Evolutionary conservation across 495 filamentous ascomycete species (phyloP).

Genomic region (Penicillium taxi): DNA sequence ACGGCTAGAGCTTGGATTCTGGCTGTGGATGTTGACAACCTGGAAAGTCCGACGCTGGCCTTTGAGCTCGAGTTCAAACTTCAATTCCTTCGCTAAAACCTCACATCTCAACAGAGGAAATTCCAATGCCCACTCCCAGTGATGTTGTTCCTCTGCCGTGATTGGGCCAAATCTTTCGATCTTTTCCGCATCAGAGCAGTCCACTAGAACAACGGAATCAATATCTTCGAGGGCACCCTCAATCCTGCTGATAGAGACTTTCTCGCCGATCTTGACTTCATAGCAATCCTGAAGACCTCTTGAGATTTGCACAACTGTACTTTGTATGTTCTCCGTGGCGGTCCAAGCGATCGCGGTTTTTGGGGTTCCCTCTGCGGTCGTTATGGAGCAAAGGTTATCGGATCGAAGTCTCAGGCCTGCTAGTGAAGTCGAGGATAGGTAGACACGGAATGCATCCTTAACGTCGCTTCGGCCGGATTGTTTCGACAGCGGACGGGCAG

Average conservation of each 20-base stretch:
- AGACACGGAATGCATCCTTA: constrained; percentile 56
- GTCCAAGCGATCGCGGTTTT: constrained; percentile 60
- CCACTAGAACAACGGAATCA: constrained; percentile 40
- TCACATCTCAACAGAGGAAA: constrained; percentile 46
- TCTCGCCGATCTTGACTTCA: constrained; percentile 55
- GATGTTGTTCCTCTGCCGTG: constrained; percentile 37
- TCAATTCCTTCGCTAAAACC: constrained; percentile 33
- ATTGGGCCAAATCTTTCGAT: constrained; percentile 25
- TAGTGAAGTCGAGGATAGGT: constrained; percentile 58
- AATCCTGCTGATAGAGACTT: constrained; percentile 44
- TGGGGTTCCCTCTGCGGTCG: constrained; percentile 29
- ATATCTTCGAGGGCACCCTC: constrained; percentile 34
- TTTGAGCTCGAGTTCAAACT: constrained; percentile 41
- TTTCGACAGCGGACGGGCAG: constrained; percentile 47
- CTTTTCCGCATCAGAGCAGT: constrained; percentile 39
- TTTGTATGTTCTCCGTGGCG: constrained; percentile 55
- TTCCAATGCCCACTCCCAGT: constrained; percentile 60
- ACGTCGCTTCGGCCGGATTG: constrained; percentile 44
- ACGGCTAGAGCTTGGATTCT: constrained; percentile 15
- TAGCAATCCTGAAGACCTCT: constrained; percentile 57
- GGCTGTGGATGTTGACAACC: constrained; percentile 28
- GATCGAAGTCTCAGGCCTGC: constrained; percentile 50
- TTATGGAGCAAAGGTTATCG: constrained; percentile 51
- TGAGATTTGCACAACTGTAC: constrained; percentile 56
- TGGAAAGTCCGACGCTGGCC: constrained; percentile 40